Evolutionary conservation across 768 basidiomycete genomes (phyloP), one percentile per base, ranked within the genome.

Genomic region (Lactarius tabidus): DNA sequence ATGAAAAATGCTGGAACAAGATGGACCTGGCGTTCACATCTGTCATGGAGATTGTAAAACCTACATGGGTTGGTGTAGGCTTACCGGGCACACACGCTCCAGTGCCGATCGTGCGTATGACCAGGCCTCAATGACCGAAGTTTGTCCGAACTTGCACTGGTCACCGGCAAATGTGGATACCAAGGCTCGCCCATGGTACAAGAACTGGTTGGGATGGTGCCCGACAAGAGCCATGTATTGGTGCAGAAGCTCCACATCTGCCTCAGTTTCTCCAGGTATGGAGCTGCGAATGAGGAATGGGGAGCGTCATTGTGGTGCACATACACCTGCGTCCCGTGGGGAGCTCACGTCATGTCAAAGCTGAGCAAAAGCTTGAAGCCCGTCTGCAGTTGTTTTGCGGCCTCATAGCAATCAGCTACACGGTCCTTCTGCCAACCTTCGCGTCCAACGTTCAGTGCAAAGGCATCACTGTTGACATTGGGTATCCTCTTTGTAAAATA

Each of bases 311-410:
- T 1, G 26, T 20, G 1, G 14, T 2, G 41, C 23, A 18, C 8
- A 51, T 1, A 6, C 26, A 5, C 2, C 2, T 15, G 14, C 31
- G 36, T 1, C 15, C 35, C 7, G 5, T 20, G 54, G 23, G 31
- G 45, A 26, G 23, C 59, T 36, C 60, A 76, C 75, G 71, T 71
- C 77, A 79, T 77, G 65, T 79, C 78, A 64, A 79, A 75, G 58
- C 71, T 75, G 20, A 79, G 41, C 65, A 78, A 78, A 35, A 79
- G 57, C 69, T 74, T 74, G 74, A 78, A 77, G 14, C 48, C 60
- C 41, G 63, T 64, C 3, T 64, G 63, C 29, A 80, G 80, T 57
- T 81, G 77, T 20, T 71, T 71, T 4, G 88, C 87, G 36, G 87
- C 85, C 52, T 79, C 71, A 71, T 84, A 90, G 48, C 69, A 70